Evolutionary conservation across 305 asterid species (phyloP).

Genomic region (Solanum hybrid): DNA sequence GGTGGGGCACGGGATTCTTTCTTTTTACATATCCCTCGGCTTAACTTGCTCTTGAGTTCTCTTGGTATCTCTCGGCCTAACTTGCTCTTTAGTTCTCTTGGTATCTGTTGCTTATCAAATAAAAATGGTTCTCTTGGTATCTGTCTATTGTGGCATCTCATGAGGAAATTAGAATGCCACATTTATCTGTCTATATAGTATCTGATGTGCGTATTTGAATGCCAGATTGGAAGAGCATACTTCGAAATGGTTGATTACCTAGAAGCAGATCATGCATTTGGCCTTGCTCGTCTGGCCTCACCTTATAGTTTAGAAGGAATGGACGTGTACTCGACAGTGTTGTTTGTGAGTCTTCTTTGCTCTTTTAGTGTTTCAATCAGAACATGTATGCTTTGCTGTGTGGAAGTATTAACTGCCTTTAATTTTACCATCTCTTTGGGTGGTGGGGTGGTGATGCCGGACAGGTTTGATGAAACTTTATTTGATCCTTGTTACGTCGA

Average conservation of each 20-base stretch:
- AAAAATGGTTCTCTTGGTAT: background rate
- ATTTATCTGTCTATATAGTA: conserved; percentile 10
- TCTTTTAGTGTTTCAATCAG: background rate
- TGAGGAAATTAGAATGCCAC: background rate
- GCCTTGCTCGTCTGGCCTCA: conserved; percentile 69
- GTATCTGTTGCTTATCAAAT: background rate
- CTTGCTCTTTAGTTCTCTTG: background rate
- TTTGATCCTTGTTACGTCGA: background rate
- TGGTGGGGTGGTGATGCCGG: background rate
- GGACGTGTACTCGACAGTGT: conserved; percentile 87
- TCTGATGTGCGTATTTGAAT: conserved; percentile 16
- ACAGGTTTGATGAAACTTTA: background rate
- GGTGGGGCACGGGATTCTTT: background rate
- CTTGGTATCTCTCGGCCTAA: background rate
- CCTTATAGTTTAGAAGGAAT: conserved; percentile 89
- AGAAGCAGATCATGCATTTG: conserved; percentile 92
- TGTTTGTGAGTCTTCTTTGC: conserved; percentile 57
- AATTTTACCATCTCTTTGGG: background rate
- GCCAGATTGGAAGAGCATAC: conserved; percentile 13
- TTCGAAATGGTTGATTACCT: conserved; percentile 90
- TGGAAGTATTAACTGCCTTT: background rate
- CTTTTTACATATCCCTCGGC: background rate
- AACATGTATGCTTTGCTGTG: background rate
- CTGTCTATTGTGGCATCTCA: background rate
- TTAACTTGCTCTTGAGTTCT: background rate